Conservation (phyloP, 164 flowering plant species). For the Tinospora cordifolia region DNA sequence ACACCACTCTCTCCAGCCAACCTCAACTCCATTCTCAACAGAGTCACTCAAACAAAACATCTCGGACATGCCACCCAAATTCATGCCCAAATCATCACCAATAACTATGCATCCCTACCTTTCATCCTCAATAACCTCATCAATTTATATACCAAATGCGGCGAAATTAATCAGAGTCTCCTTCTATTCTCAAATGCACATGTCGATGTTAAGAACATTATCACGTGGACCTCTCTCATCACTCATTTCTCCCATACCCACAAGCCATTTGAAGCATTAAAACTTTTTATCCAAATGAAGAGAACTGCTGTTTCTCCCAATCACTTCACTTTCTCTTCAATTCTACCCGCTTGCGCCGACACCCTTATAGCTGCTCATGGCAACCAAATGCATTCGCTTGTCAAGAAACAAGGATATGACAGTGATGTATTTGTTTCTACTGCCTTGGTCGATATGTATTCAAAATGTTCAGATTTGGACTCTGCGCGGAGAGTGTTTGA, state of each 20-base stretch:
- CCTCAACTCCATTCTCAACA: constrained; percentile 39
- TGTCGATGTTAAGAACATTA: constrained; percentile 23
- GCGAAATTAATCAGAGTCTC: constrained; percentile 25
- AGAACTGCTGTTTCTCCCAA: constrained; percentile 33
- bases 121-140: constrained; percentile 49
- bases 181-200: constrained; percentile 27
- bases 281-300: constrained; percentile 39
- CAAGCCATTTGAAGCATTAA: constrained; percentile 32
- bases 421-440: constrained; percentile 40
- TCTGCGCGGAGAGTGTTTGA: constrained; percentile 41
- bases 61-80: constrained; percentile 41
- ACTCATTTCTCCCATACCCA: constrained; percentile 33
- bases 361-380: constrained; percentile 24
- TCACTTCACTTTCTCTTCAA: constrained; percentile 49
- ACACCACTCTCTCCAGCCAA: constrained; percentile 25
- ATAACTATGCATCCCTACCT: constrained; percentile 26
- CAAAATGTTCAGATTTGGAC: constrained; percentile 30
- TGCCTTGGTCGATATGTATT: constrained; percentile 51
- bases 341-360: constrained; percentile 43
- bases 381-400: constrained; percentile 38
- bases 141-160: constrained; percentile 44
- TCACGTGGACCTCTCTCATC: constrained; percentile 55
- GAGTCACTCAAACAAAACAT: constrained; percentile 16
- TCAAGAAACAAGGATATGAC: constrained; percentile 38
- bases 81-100: constrained; percentile 50